Conservation (phyloP, 1,139 yeast genomes). For the Kodamaea suecica region DNA sequence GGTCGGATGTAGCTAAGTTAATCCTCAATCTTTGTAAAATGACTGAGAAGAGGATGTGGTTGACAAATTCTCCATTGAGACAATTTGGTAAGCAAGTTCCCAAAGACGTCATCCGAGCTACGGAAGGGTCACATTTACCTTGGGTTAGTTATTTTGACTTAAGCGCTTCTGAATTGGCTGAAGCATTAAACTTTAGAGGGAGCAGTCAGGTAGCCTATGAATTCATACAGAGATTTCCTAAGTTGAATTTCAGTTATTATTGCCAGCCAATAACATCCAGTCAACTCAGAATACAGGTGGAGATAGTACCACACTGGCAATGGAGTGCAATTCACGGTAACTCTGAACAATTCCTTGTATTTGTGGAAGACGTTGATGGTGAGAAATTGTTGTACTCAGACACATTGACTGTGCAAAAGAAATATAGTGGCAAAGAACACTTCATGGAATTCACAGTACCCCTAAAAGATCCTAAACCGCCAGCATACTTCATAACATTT, state of each 20-base stretch:
- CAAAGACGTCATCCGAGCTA: conserved; percentile 60
- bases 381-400: conserved; percentile 65
- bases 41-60: conserved; percentile 83
- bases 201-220: conserved; percentile 63
- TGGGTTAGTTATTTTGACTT: conserved; percentile 76
- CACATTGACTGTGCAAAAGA: conserved; percentile 48
- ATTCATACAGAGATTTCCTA: conserved; percentile 70
- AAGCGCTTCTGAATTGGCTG: conserved; percentile 74
- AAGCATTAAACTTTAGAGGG: conserved; percentile 71
- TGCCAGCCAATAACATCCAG: conserved; percentile 78
- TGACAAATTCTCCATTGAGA: conserved; percentile 78
- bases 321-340: conserved; percentile 65
- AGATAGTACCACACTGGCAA: conserved; percentile 65
- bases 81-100: conserved; percentile 72
- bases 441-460: conserved; percentile 66
- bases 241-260: conserved; percentile 51
- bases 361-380: conserved; percentile 85
- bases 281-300: conserved; percentile 62
- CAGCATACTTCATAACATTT: conserved; percentile 69
- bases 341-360: conserved; percentile 61
- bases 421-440: conserved; percentile 52
- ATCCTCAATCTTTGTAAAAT: conserved; percentile 70
- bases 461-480: conserved; percentile 59
- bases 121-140: conserved; percentile 80
- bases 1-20: conserved; percentile 64